These are phyloP conservation scores for Verticillium albo-atrum DNA, from an alignment of 2,329 filamentous ascomycete genomes.

Conservation along the genomic window DNA sequence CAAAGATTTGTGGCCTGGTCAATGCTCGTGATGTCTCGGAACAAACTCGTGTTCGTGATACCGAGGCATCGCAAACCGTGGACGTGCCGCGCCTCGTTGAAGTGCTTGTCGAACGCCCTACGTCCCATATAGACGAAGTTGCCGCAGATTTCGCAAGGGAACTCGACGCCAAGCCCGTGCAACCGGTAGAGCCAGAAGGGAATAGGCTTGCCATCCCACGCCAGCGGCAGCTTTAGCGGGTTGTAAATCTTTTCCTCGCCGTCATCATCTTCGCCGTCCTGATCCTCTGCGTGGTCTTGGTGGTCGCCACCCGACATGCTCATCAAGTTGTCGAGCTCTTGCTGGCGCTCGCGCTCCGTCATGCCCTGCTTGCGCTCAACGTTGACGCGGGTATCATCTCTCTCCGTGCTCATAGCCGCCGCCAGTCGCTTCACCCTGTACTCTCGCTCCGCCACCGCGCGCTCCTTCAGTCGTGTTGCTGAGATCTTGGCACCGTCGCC, in stretches of 20 bases:
- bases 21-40: conserved; percentile 90
- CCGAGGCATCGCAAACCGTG: conserved; percentile 92
- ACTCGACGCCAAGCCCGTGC: conserved; percentile 91
- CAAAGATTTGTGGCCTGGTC: conserved; percentile 84
- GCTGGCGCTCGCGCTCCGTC: conserved; percentile 92
- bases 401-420: conserved; percentile 78
- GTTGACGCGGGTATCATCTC: conserved; percentile 85
- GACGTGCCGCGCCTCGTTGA: conserved; percentile 89
- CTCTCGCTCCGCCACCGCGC: conserved; percentile 85
- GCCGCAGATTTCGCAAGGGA: conserved; percentile 92
- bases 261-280: conserved; percentile 67
- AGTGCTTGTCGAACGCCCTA: conserved; percentile 96
- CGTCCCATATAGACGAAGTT: conserved; percentile 99
- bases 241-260: conserved; percentile 93
- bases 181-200: conserved; percentile 98
- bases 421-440: conserved; percentile 76
- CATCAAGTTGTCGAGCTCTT: conserved; percentile 87
- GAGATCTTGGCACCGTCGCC: conserved; percentile 26
- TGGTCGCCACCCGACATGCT: conserved; percentile 32
- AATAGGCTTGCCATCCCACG: conserved; percentile 98
- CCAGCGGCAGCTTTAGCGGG: conserved; percentile 88
- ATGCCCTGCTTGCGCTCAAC: conserved; percentile 96
- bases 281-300: conserved; percentile 39
- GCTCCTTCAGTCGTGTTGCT: conserved; percentile 70
- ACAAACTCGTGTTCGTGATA: conserved; percentile 85